Evolutionary conservation across 2,329 filamentous ascomycete species (phyloP).

Genomic region (Microthyrium microscopicum): DNA sequence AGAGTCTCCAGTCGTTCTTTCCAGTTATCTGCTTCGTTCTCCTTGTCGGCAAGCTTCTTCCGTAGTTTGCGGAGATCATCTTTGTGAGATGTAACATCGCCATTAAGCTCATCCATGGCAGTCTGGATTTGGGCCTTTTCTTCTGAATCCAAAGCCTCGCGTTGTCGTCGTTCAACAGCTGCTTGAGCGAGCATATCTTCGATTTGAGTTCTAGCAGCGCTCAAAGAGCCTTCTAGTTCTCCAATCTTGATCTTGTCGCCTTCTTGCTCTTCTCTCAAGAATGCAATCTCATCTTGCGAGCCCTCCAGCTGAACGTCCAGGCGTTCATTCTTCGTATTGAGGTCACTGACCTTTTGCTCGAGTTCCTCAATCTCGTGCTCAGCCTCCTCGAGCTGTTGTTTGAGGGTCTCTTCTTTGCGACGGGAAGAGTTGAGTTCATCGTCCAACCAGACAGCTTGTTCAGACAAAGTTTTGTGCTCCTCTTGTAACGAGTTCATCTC

Average conservation of each 20-base stretch:
- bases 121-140: constrained; percentile 94
- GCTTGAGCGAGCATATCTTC: constrained; percentile 72
- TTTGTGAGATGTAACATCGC: constrained; percentile 63
- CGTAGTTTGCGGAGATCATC: constrained; percentile 71
- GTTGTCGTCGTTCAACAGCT: constrained; percentile 64
- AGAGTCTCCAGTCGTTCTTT: constrained; percentile 81
- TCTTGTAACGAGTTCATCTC: constrained; percentile 79
- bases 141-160: constrained; percentile 68
- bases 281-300: constrained; percentile 81
- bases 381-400: constrained; percentile 65
- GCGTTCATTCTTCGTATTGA: constrained; percentile 74
- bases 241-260: constrained; percentile 95
- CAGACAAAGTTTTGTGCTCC: constrained; percentile 84
- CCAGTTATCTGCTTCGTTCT: constrained; percentile 81
- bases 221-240: constrained; percentile 70
- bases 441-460: constrained; percentile 71
- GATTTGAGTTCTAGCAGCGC: constrained; percentile 61
- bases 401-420: constrained; percentile 63
- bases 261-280: constrained; percentile 92
- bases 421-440: constrained; percentile 73
- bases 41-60: constrained; percentile 65
- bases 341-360: constrained; percentile 67
- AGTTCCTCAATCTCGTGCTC: constrained; percentile 76
- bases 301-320: constrained; percentile 86
- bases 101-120: constrained; percentile 81